Base-by-base conservation (phyloP, 2,329 filamentous ascomycete genomes). In the Alternaria incomplexa region DNA sequence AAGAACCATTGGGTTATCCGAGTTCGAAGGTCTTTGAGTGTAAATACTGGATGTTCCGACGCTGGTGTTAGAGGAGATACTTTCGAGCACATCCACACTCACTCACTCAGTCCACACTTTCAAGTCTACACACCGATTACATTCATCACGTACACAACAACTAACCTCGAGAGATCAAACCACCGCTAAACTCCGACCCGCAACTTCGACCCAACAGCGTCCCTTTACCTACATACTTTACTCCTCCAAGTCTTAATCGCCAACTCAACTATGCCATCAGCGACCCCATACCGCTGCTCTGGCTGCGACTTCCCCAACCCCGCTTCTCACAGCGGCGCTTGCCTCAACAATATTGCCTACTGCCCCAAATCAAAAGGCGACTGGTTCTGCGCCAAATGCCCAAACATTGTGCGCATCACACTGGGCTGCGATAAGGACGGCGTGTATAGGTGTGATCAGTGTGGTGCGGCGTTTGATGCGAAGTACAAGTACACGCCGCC, bases 331-430 rank as follows among this genome's bases (percentile, higher is more conserved):
- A 52, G 4, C 48, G 48, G 48, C 13, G 17, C 28, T 13, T 52
- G 48, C 20, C 48, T 52, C 6, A 52, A 52, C 28, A 52, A 15
- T 13, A 52, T 52, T 5, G 48, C 28, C 28, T 52, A 52, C 48
- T 52, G 48, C 30, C 48, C 48, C 28, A 52, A 52, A 40, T 52
- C 48, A 12, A 52, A 52, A 28, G 48, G 48, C 7, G 48, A 52
- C 48, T 52, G 48, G 48, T 52, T 52, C 48, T 52, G 48, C 48
- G 30, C 48, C 17, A 52, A 52, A 40, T 52, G 48, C 48, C 48
- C 48, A 2, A 52, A 52, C 9, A 52, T 52, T n/a, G 48, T 52
- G 48, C 48, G 28, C 1, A 40, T 52, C 20, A 32, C 48, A 40
- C 48, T 52, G 28, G 30, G 48, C 1, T 32, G 20, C 3, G 48